A percentile compares a stretch with the other conserved stretches of the same genome.
Evolutionary conservation across 495 filamentous ascomycete genomes (phyloP).

Genomic region (Trichoderma erinaceum): DNA sequence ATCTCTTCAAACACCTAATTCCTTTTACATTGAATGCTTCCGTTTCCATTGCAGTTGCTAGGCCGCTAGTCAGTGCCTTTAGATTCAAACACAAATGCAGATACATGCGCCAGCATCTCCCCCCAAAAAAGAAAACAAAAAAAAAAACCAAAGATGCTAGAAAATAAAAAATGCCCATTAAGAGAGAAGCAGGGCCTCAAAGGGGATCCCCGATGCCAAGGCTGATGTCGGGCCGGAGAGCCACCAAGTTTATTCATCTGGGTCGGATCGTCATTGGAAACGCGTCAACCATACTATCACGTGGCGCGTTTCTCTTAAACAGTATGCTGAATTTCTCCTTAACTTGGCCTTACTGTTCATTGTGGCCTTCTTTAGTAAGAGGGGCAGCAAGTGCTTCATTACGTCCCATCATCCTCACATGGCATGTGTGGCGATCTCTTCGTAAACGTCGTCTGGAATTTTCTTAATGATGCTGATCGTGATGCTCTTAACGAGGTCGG

Average conservation of each 20-base stretch:
- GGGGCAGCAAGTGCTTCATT: neutral
- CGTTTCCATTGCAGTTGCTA: no score
- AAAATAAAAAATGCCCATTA: neutral
- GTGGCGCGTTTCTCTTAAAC: no score
- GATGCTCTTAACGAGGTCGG: constrained; percentile 71
- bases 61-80: no score
- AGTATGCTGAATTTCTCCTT: no score
- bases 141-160: neutral
- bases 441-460: constrained; percentile 84
- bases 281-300: neutral
- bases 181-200: neutral
- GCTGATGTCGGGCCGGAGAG: neutral
- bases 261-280: neutral
- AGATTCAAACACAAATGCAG: no score
- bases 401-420: constrained; percentile 39
- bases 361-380: neutral
- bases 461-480: constrained; percentile 74
- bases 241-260: neutral
- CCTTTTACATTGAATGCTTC: neutral
- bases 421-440: constrained; percentile 81
- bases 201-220: neutral
- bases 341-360: no score
- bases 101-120: no score
- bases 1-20: neutral
- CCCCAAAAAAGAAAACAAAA: no score